These are phyloP conservation scores for Spathaspora girioi DNA, from an alignment of 805 yeast genomes.

Conservation along the genomic window DNA sequence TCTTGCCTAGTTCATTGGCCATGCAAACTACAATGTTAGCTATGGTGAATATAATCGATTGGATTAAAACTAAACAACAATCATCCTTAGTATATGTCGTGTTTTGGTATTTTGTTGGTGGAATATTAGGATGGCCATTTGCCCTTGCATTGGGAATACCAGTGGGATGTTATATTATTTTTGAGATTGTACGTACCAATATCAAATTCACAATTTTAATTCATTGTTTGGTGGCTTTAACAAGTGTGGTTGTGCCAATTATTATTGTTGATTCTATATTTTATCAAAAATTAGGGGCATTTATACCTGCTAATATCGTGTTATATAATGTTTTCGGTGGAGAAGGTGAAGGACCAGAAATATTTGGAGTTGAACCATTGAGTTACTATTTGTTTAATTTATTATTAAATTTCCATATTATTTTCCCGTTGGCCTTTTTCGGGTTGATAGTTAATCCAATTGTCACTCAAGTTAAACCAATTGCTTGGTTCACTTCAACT, in stretches of 20 bases:
- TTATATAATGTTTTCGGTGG: conserved; percentile 72
- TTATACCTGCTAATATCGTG: conserved; percentile 81
- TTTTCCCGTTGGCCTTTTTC: conserved; percentile 38
- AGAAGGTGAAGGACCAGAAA: conserved; percentile 78
- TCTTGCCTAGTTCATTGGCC: conserved; percentile 80
- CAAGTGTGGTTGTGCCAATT: conserved; percentile 19
- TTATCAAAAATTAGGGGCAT: conserved; percentile 49
- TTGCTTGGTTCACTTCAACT: conserved; percentile 15
- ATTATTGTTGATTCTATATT: conserved; percentile 54
- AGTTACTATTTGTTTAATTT: conserved; percentile 68
- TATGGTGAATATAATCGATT: conserved; percentile 31
- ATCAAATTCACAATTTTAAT: background rate
- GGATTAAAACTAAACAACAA: conserved; percentile 8
- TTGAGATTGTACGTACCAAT: conserved; percentile 3
- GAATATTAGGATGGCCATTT: conserved; percentile 91
- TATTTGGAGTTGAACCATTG: conserved; percentile 84
- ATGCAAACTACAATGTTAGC: conserved; percentile 45
- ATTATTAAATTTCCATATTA: conserved; percentile 66
- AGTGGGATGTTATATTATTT: conserved; percentile 37
- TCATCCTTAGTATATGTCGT: conserved; percentile 19
- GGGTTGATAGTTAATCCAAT: conserved; percentile 31
- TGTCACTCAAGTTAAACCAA: conserved; percentile 8
- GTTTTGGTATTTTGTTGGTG: conserved; percentile 57
- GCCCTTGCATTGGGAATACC: conserved; percentile 64
- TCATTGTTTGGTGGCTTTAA: conserved; percentile 7